Evolutionary conservation across 2,329 filamentous ascomycete genomes (phyloP).

Genomic region (Polychaeton citri): DNA sequence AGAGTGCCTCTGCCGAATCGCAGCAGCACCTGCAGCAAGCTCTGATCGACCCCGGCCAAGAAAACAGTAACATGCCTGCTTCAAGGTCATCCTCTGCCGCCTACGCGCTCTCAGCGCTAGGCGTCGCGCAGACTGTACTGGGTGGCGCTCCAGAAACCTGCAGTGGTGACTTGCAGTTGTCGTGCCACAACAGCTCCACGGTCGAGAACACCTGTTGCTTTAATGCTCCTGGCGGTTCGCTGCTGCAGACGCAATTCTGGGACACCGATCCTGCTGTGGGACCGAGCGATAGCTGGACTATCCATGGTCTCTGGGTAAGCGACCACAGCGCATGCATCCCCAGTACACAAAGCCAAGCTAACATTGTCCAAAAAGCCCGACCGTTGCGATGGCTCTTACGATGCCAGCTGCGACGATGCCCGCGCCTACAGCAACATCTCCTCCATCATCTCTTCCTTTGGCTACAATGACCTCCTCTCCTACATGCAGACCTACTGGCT

Average conservation of each 20-base stretch:
- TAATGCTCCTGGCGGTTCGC: conserved; percentile 56
- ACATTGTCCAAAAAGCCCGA: too few relatives aligned
- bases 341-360: background rate
- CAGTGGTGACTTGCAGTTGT: conserved; percentile 33
- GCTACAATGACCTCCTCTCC: conserved; percentile 42
- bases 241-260: conserved; percentile 69
- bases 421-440: conserved; percentile 54
- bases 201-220: conserved; percentile 61
- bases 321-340: conserved; percentile 6
- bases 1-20: background rate
- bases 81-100: conserved; percentile 14
- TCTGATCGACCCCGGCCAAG: background rate
- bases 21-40: background rate
- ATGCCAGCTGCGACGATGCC: conserved; percentile 48
- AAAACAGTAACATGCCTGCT: conserved; percentile 14
- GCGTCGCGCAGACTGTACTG: conserved; percentile 15
- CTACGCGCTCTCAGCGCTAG: conserved; percentile 16
- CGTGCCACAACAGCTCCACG: conserved; percentile 50
- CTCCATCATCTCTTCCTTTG: conserved; percentile 43
- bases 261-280: conserved; percentile 53
- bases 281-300: conserved; percentile 57
- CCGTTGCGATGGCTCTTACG: conserved; percentile 55
- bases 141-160: conserved; percentile 16
- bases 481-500: conserved; percentile 65
- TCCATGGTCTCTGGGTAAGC: conserved; percentile 52